phyloP scores from a whole-genome alignment of 495 filamentous ascomycete species.

The Xylaria castorea region DNA sequence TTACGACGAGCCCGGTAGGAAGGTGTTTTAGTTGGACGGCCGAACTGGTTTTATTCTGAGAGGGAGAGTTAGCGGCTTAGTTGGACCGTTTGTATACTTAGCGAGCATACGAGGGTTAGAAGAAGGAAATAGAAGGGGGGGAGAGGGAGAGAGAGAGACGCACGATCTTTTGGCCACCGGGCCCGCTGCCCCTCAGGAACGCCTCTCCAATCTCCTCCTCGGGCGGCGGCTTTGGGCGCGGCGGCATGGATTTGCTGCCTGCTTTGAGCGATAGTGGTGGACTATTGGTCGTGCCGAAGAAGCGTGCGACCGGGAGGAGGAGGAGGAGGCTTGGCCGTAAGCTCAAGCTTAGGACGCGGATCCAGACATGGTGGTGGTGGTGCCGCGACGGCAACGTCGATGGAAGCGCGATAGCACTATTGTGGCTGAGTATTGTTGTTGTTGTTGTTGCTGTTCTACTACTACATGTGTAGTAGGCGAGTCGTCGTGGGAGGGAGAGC shows the following conservation, averaged over 20 bases:
- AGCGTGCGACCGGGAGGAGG: not conserved
- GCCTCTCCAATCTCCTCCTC: constrained; percentile 81
- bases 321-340: not conserved
- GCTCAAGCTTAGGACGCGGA: not conserved
- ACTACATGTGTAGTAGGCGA: not conserved
- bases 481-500: not conserved
- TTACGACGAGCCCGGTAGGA: constrained; percentile 87
- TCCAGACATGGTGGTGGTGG: not conserved
- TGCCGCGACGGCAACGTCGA: not conserved
- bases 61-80: not conserved
- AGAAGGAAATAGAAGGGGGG: constrained; percentile 17
- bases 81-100: not conserved
- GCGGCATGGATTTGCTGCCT: constrained; percentile 61
- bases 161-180: constrained; percentile 94
- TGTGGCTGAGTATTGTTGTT: constrained; percentile 10
- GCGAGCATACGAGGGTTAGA: not conserved
- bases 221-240: constrained; percentile 70
- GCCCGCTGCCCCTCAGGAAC: constrained; percentile 91
- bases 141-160: constrained; percentile 28
- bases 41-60: constrained; percentile 92
- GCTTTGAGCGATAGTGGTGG: constrained; percentile 27
- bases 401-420: not conserved
- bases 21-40: constrained; percentile 93
- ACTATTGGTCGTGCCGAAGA: constrained; percentile 30
- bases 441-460: too few relatives aligned